Percentiles rank a stretch among this genome's conserved stretches.
Evolutionary conservation across 2,329 filamentous ascomycete species (phyloP).

Genomic region (Geosmithia putterillii): DNA sequence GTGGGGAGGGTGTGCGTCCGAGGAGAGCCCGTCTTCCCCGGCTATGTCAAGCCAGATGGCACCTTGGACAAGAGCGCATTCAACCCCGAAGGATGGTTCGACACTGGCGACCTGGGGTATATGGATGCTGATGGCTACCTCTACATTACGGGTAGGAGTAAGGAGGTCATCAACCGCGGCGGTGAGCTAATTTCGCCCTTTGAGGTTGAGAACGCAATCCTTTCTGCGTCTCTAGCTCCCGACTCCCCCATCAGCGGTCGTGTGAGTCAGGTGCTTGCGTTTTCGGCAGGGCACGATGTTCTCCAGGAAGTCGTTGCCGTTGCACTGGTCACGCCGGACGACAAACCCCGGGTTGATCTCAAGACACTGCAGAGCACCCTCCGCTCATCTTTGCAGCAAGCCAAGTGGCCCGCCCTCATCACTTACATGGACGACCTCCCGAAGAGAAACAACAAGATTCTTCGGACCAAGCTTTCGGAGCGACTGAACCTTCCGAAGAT

Average conservation of each 20-base stretch:
- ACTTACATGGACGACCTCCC: conserved; percentile 43
- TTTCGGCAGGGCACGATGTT: conserved; percentile 37
- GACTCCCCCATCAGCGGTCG: conserved; percentile 31
- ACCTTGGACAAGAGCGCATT: conserved; percentile 31
- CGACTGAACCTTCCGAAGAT: conserved; percentile 30
- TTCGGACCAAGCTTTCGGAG: conserved; percentile 38
- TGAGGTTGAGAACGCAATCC: conserved; percentile 44
- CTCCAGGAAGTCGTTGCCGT: conserved; percentile 44
- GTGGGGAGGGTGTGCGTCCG: conserved; percentile 38
- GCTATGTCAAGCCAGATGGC: conserved; percentile 32
- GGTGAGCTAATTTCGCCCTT: conserved; percentile 48
- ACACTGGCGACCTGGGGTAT: conserved; percentile 41
- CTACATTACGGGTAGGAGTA: conserved; percentile 41
- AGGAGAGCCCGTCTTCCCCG: conserved; percentile 36
- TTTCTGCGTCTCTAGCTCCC: conserved; percentile 27
- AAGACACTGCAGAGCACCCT: conserved; percentile 33
- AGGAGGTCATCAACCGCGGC: conserved; percentile 45
- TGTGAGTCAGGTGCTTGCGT: conserved; percentile 36
- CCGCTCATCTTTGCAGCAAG: conserved; percentile 33
- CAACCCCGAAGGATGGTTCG: conserved; percentile 36
- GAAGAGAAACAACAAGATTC: conserved; percentile 44
- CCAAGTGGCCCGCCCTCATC: conserved; percentile 38
- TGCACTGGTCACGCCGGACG: conserved; percentile 33
- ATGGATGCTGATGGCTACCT: conserved; percentile 37
- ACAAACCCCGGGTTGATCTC: conserved; percentile 30